Evolutionary conservation across 2,329 filamentous ascomycete genomes (phyloP).

Genomic region (Xylaria sp.): DNA sequence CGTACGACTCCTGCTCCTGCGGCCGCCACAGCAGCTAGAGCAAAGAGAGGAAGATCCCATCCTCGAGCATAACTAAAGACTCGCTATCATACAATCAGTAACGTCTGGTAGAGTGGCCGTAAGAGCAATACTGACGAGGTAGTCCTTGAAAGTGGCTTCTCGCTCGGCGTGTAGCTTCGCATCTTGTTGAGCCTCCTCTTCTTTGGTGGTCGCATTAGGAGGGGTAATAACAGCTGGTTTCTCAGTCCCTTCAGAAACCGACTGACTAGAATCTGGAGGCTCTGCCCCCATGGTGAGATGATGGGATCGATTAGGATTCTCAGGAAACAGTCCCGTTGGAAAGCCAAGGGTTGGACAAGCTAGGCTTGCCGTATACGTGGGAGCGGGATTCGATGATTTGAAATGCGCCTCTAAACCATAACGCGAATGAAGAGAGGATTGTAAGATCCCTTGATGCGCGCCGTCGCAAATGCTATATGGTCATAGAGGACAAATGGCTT

Average conservation of each 20-base stretch:
- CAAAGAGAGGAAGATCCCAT: conserved; percentile 57
- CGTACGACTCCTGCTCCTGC: conserved; percentile 55
- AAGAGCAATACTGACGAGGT: conserved; percentile 41
- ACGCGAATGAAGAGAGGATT: neutral
- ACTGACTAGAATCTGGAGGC: conserved; percentile 20
- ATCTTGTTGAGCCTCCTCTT: conserved; percentile 42
- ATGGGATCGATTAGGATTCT: neutral
- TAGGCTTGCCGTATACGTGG: neutral
- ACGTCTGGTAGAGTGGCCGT: neutral
- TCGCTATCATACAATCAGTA: conserved; percentile 44
- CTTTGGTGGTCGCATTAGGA: conserved; percentile 21
- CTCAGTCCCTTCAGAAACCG: conserved; percentile 2
- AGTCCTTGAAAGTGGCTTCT: conserved; percentile 53
- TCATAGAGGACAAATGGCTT: neutral
- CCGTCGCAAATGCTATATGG: neutral
- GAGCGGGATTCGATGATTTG: neutral
- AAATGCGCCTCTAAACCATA: neutral
- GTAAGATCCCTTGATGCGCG: neutral
- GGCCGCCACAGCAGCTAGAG: conserved; percentile 53
- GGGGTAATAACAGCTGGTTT: conserved; percentile 7
- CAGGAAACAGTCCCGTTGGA: neutral
- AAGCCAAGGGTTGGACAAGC: neutral
- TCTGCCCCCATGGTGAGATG: conserved; percentile 30
- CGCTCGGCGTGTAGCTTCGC: conserved; percentile 50
- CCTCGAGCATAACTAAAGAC: conserved; percentile 61